Conservation (phyloP, 2,329 filamentous ascomycete species). For the Colletotrichum eleusines region DNA sequence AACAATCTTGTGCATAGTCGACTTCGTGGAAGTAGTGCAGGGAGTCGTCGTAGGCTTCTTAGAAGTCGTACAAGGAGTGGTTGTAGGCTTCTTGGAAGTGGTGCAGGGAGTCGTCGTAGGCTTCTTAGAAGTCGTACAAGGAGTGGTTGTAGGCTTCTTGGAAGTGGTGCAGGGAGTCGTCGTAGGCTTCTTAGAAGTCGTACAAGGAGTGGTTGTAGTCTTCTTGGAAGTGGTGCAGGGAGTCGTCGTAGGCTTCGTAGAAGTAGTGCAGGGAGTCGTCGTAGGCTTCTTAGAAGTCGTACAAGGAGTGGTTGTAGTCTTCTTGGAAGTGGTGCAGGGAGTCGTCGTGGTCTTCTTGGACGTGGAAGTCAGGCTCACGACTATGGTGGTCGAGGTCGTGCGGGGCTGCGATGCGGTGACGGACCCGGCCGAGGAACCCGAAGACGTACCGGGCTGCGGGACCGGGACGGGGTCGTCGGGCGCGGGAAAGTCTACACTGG, state of each 20-base stretch:
- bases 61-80: background rate
- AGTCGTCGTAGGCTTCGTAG: background rate
- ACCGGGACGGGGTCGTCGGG: background rate
- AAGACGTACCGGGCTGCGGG: too few relatives aligned
- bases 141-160: background rate
- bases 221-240: background rate
- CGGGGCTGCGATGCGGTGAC: background rate
- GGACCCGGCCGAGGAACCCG: background rate
- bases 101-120: background rate
- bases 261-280: background rate
- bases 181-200: background rate
- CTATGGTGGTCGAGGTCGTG: background rate
- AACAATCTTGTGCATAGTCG: background rate
- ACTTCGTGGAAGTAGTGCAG: conserved; percentile 7
- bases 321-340: background rate
- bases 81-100: background rate
- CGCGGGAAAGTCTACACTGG: conserved; percentile 20
- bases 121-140: background rate
- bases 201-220: background rate
- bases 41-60: conserved; percentile 1
- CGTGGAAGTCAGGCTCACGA: background rate
- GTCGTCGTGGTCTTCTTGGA: background rate
- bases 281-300: background rate
- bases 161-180: background rate
- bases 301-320: background rate